Percentiles rank a stretch among this genome's conserved stretches.
Evolutionary conservation across 495 filamentous ascomycete species (phyloP).

Genomic region (Trichoderma parareesei): DNA sequence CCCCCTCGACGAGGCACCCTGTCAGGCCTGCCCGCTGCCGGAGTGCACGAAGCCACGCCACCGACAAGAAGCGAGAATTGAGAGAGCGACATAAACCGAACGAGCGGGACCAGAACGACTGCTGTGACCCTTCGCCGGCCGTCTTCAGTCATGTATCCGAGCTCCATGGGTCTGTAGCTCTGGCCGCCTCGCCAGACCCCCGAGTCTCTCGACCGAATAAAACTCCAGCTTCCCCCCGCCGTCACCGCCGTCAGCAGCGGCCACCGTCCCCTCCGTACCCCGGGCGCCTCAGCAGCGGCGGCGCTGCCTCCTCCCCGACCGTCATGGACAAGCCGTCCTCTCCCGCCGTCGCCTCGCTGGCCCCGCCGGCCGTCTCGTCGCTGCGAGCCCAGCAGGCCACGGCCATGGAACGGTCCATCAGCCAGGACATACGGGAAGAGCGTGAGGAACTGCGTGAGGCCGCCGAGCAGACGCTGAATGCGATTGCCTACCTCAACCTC

Average conservation of each 20-base stretch:
- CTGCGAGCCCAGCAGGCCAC: constrained; percentile 39
- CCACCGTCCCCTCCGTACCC: background rate
- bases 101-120: background rate
- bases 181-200: constrained; percentile 39
- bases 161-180: constrained; percentile 38
- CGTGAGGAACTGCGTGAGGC: constrained; percentile 89
- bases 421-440: constrained; percentile 55
- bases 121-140: constrained; percentile 3
- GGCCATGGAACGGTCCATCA: constrained; percentile 46
- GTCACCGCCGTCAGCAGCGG: background rate
- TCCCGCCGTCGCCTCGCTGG: constrained; percentile 29
- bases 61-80: background rate
- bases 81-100: too few relatives aligned
- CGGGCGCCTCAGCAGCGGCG: background rate
- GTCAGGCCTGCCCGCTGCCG: background rate
- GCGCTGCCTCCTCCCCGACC: background rate
- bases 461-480: constrained; percentile 90
- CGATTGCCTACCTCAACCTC: constrained; percentile 86
- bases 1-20: background rate
- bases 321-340: constrained; percentile 19
- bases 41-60: background rate
- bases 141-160: constrained; percentile 40
- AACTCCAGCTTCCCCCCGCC: background rate
- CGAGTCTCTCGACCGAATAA: constrained; percentile 16
- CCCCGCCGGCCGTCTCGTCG: constrained; percentile 38